These are phyloP conservation scores for Colletotrichum sp. DNA, from an alignment of 2,329 filamentous ascomycete genomes.

Conservation along the genomic window DNA sequence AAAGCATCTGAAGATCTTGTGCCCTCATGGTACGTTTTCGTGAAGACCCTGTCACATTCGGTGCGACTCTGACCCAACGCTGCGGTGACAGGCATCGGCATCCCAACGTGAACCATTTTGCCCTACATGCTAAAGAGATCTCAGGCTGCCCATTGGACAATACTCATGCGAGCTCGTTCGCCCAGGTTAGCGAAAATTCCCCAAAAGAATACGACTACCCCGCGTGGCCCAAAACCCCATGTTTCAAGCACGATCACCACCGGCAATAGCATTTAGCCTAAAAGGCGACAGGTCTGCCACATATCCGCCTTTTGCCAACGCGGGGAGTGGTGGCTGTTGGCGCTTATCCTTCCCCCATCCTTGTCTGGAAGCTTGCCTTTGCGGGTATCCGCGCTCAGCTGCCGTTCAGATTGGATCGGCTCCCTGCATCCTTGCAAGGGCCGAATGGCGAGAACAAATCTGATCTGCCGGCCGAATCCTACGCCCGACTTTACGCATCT, in stretches of 20 bases:
- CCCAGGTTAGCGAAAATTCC: neutral
- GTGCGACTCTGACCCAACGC: neutral
- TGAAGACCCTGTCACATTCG: neutral
- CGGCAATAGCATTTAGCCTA: slow-evolving; percentile 19
- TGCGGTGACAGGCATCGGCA: neutral
- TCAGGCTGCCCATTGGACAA: neutral
- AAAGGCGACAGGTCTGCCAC: neutral
- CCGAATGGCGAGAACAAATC: neutral
- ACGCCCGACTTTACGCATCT: neutral
- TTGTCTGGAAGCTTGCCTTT: neutral
- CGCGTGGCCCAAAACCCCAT: slow-evolving; percentile 3
- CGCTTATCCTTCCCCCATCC: neutral
- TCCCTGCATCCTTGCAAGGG: neutral
- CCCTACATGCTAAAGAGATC: neutral
- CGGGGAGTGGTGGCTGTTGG: neutral
- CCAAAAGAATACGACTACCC: neutral
- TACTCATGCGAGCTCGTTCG: neutral
- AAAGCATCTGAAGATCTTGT: neutral
- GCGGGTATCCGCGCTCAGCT: neutral
- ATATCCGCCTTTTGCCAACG: slow-evolving; percentile 4
- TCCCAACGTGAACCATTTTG: neutral
- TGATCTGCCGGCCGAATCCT: neutral
- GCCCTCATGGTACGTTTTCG: neutral
- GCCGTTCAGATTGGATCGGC: neutral
- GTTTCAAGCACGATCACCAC: neutral